phyloP scores from a whole-genome alignment of 768 basidiomycete genomes.

The Auricularia cornea region DNA sequence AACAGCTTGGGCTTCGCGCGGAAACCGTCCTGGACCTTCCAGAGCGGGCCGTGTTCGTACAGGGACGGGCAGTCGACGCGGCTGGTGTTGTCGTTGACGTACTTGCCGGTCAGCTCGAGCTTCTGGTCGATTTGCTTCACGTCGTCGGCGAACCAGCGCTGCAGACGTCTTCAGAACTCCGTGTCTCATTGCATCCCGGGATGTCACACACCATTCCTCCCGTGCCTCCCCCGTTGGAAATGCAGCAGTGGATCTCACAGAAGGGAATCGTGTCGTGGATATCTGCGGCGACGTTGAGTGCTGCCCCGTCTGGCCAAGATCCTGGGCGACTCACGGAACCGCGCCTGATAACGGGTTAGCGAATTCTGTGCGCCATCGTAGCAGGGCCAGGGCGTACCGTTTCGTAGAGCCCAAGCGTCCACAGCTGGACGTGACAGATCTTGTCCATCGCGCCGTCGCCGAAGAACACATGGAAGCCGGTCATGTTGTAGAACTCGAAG shows the following conservation, averaged over 20 bases:
- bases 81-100: constrained; percentile 11
- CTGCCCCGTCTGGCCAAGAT: neutral
- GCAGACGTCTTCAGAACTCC: neutral
- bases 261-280: constrained; percentile 13
- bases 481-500: constrained; percentile 23
- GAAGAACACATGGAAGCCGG: constrained; percentile 22
- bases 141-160: constrained; percentile 5
- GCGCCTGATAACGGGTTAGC: neutral
- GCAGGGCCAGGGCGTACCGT: constrained; percentile 5
- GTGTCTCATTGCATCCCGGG: neutral
- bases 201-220: neutral
- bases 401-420: constrained; percentile 20
- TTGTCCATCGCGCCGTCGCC: constrained; percentile 17
- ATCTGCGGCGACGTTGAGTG: neutral
- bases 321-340: neutral
- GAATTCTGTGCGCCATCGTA: neutral
- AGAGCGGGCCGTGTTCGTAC: constrained; percentile 17
- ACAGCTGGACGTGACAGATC: constrained; percentile 20
- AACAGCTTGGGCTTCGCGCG: constrained; percentile 9
- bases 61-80: constrained; percentile 11
- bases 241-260: constrained; percentile 16
- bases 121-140: constrained; percentile 7
- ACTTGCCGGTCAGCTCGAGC: constrained; percentile 4
- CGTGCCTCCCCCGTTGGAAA: constrained; percentile 12
- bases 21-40: constrained; percentile 10